These are phyloP conservation scores for Bauhinia variegata DNA, from an alignment of 306 rosid genomes.

Conservation along the genomic window DNA sequence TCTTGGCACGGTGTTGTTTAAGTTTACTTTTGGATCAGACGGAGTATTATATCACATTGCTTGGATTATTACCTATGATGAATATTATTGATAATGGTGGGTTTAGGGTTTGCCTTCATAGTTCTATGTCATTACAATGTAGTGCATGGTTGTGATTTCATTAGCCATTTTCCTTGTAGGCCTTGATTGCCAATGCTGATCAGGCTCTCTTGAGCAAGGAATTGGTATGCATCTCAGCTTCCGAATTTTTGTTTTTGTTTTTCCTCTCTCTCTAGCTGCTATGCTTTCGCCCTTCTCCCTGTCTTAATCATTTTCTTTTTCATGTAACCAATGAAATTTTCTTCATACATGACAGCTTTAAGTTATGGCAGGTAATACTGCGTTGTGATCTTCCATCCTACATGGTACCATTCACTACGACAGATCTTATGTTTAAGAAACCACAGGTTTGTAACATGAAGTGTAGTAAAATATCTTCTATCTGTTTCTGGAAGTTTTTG, in stretches of 20 bases:
- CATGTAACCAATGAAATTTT: slow-evolving; percentile 23
- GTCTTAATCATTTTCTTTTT: slow-evolving; percentile 1
- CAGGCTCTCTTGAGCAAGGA: slow-evolving; percentile 94
- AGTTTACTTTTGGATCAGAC: not conserved
- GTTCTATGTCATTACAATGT: slow-evolving; percentile 3
- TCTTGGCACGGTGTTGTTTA: not conserved
- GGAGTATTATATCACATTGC: not conserved
- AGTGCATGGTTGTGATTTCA: slow-evolving; percentile 13
- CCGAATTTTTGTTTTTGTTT: slow-evolving; percentile 20
- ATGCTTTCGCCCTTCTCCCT: not conserved
- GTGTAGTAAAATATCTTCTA: slow-evolving; percentile 19
- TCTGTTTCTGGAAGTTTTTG: slow-evolving; percentile 25
- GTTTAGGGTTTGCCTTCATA: slow-evolving; percentile 4
- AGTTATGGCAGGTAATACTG: slow-evolving; percentile 68
- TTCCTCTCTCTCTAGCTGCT: not conserved
- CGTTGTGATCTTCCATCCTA: slow-evolving; percentile 92
- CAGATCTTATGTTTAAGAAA: slow-evolving; percentile 65
- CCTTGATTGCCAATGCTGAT: slow-evolving; percentile 78
- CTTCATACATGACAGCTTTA: slow-evolving; percentile 30
- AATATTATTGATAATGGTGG: not conserved
- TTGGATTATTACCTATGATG: not conserved
- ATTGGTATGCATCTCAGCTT: slow-evolving; percentile 63
- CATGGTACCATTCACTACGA: slow-evolving; percentile 80
- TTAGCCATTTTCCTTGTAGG: slow-evolving; percentile 49
- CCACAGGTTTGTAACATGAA: slow-evolving; percentile 75